Evolutionary conservation across 1,284 basidiomycete genomes (phyloP), one percentile per base, ranked within the genome.

Genomic region (Heterobasidion irregulare): DNA sequence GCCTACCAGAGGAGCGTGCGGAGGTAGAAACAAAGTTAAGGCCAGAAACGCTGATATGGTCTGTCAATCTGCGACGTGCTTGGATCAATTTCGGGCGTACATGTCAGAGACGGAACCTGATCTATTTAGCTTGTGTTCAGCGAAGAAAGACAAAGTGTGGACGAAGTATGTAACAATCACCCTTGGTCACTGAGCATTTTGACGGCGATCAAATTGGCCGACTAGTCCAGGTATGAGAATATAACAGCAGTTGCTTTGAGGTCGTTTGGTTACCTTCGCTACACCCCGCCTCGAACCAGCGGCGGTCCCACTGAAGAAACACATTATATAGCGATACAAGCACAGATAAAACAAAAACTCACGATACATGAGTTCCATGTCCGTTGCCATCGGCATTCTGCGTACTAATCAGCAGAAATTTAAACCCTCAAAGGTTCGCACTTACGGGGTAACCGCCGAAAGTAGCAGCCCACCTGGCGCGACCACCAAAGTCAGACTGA

Each of bases 151-250:
- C 76, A 74, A 76, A 80, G 80, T 55, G 74, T 70, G 46, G 80
- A 82, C 19, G 16, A 47, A 18, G 18, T 15, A 8, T 10, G 33
- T 2, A 49, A 38, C 33, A 53, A 58, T 41, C 74, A 79, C 55
- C 86, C 86, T 58, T 76, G 71, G 55, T 79, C 76, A 47, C 79
- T 79, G 57, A 89, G 77, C 18, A 89, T 86, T 74, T 89, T 89
- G 73, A 89, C 86, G 51, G 86, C 86, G 58, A 86, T 78, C 57
- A 89, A 63, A 58, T 75, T 75, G 52, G 82, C 83, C 61, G 72
- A 72, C 73, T 53, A 36, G 8, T 34, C 2, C 12, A 16, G 2
- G n/a, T 8, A 38, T 16, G 38, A 26, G 8, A n/a, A 45, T 8
- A 0, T 45, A 13, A 52, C 41, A 10, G 12, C 6, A n/a, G 18